phyloP scores from a whole-genome alignment of 192 early-diverging fungal genomes.

The Podila clonocystis region DNA sequence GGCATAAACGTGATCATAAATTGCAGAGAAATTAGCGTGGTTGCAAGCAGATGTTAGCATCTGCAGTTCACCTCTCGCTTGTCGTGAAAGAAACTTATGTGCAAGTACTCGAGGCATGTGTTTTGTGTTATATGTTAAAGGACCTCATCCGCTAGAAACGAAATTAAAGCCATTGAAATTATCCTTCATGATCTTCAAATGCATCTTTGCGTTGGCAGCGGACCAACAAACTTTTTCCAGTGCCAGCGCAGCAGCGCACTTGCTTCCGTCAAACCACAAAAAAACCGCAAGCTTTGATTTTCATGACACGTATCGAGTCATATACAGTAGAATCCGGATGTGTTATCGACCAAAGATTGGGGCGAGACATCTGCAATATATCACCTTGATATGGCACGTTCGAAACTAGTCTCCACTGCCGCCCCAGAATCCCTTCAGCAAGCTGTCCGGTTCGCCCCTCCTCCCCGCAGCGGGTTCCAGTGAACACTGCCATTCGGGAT shows the following conservation, averaged over 20 bases:
- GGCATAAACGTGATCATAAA: constrained; percentile 11
- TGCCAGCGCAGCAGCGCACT: constrained; percentile 27
- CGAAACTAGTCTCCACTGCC: constrained; percentile 35
- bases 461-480: constrained; percentile 12
- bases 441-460: constrained; percentile 5
- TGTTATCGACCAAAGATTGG: constrained; percentile 22
- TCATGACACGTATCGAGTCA: constrained; percentile 24
- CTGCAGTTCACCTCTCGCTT: constrained; percentile 1
- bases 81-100: constrained; percentile 22
- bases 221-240: constrained; percentile 15
- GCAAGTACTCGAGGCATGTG: constrained; percentile 48
- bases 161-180: constrained; percentile 43
- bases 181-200: constrained; percentile 42
- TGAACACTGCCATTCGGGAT: constrained; percentile 20
- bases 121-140: constrained; percentile 42
- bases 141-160: constrained; percentile 22
- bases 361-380: constrained; percentile 33
- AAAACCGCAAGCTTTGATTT: constrained; percentile 8
- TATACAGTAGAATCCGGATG: constrained; percentile 34
- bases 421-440: constrained; percentile 52
- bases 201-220: constrained; percentile 16
- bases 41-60: constrained; percentile 3
- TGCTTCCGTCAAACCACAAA: constrained; percentile 34
- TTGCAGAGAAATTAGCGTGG: background rate
- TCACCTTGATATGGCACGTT: constrained; percentile 14